Base-by-base conservation (phyloP, 1,284 basidiomycete genomes). In the Trichosporon coremiiforme region DNA sequence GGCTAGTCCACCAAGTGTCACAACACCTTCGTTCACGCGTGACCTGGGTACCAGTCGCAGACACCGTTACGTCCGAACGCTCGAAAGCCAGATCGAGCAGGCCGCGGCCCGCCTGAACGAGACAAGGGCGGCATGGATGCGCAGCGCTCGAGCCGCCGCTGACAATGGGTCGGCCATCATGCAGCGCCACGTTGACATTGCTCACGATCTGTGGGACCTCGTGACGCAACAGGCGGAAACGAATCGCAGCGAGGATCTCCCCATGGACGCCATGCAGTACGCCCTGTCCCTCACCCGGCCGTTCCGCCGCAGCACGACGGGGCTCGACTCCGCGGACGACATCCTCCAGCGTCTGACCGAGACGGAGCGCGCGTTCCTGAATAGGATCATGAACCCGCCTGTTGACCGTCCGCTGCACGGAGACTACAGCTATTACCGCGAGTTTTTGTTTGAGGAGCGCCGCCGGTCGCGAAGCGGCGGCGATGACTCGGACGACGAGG, bases 391-490 rank as follows among this genome's bases (percentile, higher is more conserved):
- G 45, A 35, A 45, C 38, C 41, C 62, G 4, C 22, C 55, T 2
- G 29, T 45, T 5, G 63, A 35, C 20, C 63, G 22, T 4, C 10
- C 38, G n/a, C 10, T n/a, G 25, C 12, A 65, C 64, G 9, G 22
- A 41, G 70, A 71, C 55, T 71, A 65, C 64, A 66, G 66, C 53
- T 71, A 69, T 66, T 71, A 71, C 41, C 68, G 70, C 66, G 68
- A 71, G 36, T 69, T 67, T 20, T 33, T 67, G 33, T 71, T 62
- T 22, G 70, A 69, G 33, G 63, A 62, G 31, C 65, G 68, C 13
- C 66, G 65, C 20, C 41, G 55, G 12, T 22, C 53, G 10, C 53
- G 63, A 10, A 45, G 29, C 53, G 41, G 38, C n/a, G 38, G 35
- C 8, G 66, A 67, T 8, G 68, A 47, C 1, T 53, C 50, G 15